phyloP scores from a whole-genome alignment of 306 rosid species.

The Vigna mungo region DNA sequence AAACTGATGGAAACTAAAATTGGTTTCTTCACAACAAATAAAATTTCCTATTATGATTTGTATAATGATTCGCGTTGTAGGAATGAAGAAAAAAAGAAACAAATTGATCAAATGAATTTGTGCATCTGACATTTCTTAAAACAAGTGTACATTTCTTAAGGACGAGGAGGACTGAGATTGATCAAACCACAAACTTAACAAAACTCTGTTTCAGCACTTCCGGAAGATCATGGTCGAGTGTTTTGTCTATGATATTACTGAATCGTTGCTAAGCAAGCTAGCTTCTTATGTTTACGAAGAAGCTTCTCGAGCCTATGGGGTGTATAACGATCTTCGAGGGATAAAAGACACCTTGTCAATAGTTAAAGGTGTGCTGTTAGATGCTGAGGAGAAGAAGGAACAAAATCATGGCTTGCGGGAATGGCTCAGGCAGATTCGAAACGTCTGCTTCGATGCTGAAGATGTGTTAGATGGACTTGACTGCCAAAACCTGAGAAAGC shows the following conservation, averaged over 20 bases:
- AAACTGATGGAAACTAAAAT: too few relatives aligned
- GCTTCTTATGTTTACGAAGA: conserved; percentile 15
- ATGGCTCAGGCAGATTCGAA: conserved; percentile 28
- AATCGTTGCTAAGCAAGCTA: conserved; percentile 12
- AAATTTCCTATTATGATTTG: too few relatives aligned
- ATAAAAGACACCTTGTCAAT: conserved; percentile 11
- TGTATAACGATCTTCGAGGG: conserved; percentile 15
- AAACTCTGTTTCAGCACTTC: not conserved
- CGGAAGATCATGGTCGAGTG: not conserved
- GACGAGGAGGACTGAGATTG: too few relatives aligned
- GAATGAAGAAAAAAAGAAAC: too few relatives aligned
- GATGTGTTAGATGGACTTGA: conserved; percentile 25
- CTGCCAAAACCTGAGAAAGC: conserved; percentile 1
- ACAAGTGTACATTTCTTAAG: too few relatives aligned
- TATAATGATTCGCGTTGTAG: too few relatives aligned
- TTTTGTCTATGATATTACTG: not conserved
- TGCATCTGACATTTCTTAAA: too few relatives aligned
- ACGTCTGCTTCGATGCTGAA: not conserved
- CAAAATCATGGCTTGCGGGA: conserved; percentile 7
- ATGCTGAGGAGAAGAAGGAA: conserved; percentile 34
- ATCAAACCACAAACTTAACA: not conserved
- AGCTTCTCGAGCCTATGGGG: conserved; percentile 23
- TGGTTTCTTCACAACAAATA: too few relatives aligned
- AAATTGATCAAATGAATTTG: too few relatives aligned
- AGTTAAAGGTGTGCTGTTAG: conserved; percentile 1